Evolutionary conservation across 345 rosid species (phyloP), one percentile per base, ranked within the genome.

Genomic region (Populus nigra): DNA sequence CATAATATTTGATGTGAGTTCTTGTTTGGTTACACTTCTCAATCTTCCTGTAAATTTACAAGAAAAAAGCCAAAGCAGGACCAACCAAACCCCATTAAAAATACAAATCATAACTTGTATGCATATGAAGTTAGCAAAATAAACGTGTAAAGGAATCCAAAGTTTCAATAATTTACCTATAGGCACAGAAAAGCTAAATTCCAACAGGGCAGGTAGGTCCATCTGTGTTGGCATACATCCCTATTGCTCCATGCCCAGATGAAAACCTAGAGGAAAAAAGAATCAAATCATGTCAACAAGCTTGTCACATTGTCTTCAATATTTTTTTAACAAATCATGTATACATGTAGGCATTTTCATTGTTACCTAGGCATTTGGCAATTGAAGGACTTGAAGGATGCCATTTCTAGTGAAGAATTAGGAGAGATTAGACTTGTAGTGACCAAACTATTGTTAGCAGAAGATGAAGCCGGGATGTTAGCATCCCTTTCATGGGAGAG

Each of bases 201-300:
- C 97, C 98, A 73, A 94, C 92, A 1, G 97, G 98, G 82, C 93
- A 94, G 4, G 94, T 87, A 7, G 97, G 92, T 25, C 93, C 97
- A 12, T 89, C 93, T 2, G 93, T 87, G 79, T 94, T 91, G 18
- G 90, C 81, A 79, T 85, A 84, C 91, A 94, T 90, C 49, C 92
- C 90, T 38, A 91, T 73, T 73, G 83, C 77, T 83, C 90, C 91
- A 78, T 87, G 90, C 41, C 90, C 87, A 2, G 93, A 86, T 39
- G 91, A 88, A 65, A 91, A 91, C 82, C 95, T 91, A 79, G 73
- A 72, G 66, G 45, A 3, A 15, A 47, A 7, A 31, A 16, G 68
- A 63, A 25, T 10, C 29, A 23, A 59, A 10, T 9, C 25, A 23
- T 8, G 65, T 59, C 65, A n/a, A 76, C 8, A n/a, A 22, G 12